A percentile compares a stretch with the other conserved stretches of the same genome.
Evolutionary conservation across 305 asterid species (phyloP).

Genomic region (Fraxinus platypoda): DNA sequence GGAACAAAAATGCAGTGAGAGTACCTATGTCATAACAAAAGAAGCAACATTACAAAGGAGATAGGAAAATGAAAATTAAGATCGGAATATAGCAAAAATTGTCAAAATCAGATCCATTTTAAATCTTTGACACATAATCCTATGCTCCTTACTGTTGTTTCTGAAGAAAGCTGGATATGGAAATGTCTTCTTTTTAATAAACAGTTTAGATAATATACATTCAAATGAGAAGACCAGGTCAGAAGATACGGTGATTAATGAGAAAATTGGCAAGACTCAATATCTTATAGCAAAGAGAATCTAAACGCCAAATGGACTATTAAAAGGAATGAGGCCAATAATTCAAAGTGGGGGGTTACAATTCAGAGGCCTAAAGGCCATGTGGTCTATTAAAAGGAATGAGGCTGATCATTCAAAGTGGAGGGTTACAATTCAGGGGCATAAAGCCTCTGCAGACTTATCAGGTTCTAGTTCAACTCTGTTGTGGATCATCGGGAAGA

Average conservation of each 20-base stretch:
- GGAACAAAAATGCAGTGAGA: constrained; percentile 12
- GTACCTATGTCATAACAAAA: background rate
- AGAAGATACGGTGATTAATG: constrained; percentile 2
- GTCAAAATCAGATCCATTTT: background rate
- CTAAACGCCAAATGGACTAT: background rate
- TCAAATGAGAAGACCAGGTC: background rate
- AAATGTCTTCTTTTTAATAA: background rate
- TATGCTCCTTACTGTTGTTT: background rate
- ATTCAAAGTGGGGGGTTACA: background rate
- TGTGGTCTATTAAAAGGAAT: background rate
- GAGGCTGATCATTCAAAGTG: background rate
- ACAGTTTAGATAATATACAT: background rate
- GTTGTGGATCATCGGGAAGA: background rate
- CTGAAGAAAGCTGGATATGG: background rate
- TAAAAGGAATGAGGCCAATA: background rate
- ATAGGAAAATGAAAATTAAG: background rate
- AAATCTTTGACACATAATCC: background rate
- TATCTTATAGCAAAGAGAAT: background rate
- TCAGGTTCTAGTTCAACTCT: background rate
- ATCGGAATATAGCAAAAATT: background rate
- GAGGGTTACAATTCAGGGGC: background rate
- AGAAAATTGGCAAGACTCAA: background rate
- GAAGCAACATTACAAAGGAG: background rate
- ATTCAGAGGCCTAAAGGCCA: background rate
- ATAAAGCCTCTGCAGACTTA: background rate